Conservation (phyloP, 768 basidiomycete species). For the Mycena amicta region DNA sequence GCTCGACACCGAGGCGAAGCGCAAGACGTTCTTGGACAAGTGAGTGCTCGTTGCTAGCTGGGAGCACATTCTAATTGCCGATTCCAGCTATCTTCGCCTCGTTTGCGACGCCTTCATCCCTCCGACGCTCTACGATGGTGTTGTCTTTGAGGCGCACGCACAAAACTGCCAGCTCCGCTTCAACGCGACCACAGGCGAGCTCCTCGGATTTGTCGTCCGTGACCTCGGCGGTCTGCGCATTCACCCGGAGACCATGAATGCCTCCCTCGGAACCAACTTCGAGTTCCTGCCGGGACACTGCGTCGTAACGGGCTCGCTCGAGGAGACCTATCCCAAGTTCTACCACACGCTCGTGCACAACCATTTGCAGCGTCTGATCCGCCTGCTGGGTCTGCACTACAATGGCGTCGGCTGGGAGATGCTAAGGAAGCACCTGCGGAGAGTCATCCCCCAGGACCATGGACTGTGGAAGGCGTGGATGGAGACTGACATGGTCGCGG, state of each 20-base stretch:
- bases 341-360: conserved; percentile 65
- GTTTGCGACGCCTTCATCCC: conserved; percentile 56
- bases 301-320: conserved; percentile 47
- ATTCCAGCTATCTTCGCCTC: conserved; percentile 49
- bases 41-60: conserved; percentile 30
- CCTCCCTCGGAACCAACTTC: conserved; percentile 53
- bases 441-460: conserved; percentile 47
- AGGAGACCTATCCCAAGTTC: conserved; percentile 58
- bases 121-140: conserved; percentile 53
- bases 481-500: conserved; percentile 44
- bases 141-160: conserved; percentile 65
- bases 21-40: conserved; percentile 49
- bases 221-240: conserved; percentile 62
- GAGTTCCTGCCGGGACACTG: conserved; percentile 57
- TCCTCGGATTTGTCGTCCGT: conserved; percentile 55
- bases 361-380: conserved; percentile 58
- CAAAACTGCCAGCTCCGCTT: conserved; percentile 58
- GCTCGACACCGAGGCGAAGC: conserved; percentile 50
- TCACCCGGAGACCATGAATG: conserved; percentile 49
- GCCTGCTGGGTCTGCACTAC: conserved; percentile 53
- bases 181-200: conserved; percentile 41
- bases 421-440: conserved; percentile 46
- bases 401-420: conserved; percentile 55
- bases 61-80: too few species aligned
- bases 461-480: conserved; percentile 52